Evolutionary conservation across 768 basidiomycete genomes (phyloP).

Genomic region (Candolleomyces efflorescens): DNA sequence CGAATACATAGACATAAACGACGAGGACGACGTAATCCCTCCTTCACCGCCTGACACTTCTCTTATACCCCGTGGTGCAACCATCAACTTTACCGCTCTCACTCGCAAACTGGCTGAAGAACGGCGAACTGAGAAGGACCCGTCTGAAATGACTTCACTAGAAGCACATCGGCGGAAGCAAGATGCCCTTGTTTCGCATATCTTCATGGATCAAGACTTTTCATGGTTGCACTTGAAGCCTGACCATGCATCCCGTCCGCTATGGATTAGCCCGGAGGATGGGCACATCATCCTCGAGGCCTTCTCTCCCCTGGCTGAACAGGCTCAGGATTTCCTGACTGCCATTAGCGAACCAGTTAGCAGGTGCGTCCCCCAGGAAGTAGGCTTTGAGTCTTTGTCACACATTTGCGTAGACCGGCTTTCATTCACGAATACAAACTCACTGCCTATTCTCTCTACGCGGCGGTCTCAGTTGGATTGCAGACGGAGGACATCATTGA

Average conservation of each 20-base stretch:
- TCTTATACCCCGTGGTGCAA: constrained; percentile 65
- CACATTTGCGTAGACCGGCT: constrained; percentile 63
- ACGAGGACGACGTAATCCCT: constrained; percentile 55
- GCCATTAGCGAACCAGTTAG: constrained; percentile 99
- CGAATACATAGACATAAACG: constrained; percentile 55
- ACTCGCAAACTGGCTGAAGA: constrained; percentile 74
- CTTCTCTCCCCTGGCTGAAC: constrained; percentile 95
- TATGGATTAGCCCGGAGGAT: constrained; percentile 95
- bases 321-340: constrained; percentile 97
- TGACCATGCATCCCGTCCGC: constrained; percentile 87
- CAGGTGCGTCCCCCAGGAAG: constrained; percentile 57
- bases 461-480: constrained; percentile 96
- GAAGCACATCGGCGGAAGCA: constrained; percentile 69
- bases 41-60: constrained; percentile 50
- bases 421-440: constrained; percentile 99
- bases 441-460: constrained; percentile 96
- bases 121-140: constrained; percentile 41
- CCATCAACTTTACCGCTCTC: constrained; percentile 85
- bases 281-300: constrained; percentile 95
- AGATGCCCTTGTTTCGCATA: constrained; percentile 72
- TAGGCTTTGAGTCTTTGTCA: constrained; percentile 10
- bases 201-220: constrained; percentile 84
- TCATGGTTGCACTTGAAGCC: constrained; percentile 82
- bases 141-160: constrained; percentile 47
- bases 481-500: constrained; percentile 99